Evolutionary conservation across 2,329 filamentous ascomycete species (phyloP), one percentile per base, ranked within the genome.

Genomic region (Talaromyces marneffei): DNA sequence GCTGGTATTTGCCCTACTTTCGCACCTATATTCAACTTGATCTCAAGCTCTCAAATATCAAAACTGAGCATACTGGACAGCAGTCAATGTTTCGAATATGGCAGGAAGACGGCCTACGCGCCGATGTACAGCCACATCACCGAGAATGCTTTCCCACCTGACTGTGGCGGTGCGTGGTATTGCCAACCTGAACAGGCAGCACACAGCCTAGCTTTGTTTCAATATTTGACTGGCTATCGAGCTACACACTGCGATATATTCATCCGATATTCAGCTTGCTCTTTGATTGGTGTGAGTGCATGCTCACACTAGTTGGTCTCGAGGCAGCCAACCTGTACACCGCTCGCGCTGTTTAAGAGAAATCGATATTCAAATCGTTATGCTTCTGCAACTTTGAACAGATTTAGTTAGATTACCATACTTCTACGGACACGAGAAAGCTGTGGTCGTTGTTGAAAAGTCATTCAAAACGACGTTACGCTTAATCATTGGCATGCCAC

Each of bases 401-500:
- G 27, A 55, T 2, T 4, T 39, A 37, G 5, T n/a, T n/a, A 6
- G 18, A 27, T 39, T 4, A 6, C 29, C 7, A 31, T 31, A 33
- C 29, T 12, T 12, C 23, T 12, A 14, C 27, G 2, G n/a, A 12
- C 2, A 33, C n/a, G n/a, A 52, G 20, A 35, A 16, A 18, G 25
- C 10, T 16, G 18, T 12, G 4, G 46, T 31, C n/a, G 27, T n/a
- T 52, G 6, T 3, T 46, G 0, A 12, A 31, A 31, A 33, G 2
- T 5, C 6, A 5, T 40, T 39, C 5, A 1, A n/a, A 39, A 54
- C 23, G 12, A 37, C 31, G 8, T 16, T 2, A 10, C 52, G 8
- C 33, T 25, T 18, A 18, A 54, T 7, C 14, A 7, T 35, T 63
- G 59, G 50, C 52, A 89, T 89, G 87, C 83, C 87, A 63, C 86